Conservation (phyloP, 202 grass and related monocot genomes). For the Musa balbisiana region DNA sequence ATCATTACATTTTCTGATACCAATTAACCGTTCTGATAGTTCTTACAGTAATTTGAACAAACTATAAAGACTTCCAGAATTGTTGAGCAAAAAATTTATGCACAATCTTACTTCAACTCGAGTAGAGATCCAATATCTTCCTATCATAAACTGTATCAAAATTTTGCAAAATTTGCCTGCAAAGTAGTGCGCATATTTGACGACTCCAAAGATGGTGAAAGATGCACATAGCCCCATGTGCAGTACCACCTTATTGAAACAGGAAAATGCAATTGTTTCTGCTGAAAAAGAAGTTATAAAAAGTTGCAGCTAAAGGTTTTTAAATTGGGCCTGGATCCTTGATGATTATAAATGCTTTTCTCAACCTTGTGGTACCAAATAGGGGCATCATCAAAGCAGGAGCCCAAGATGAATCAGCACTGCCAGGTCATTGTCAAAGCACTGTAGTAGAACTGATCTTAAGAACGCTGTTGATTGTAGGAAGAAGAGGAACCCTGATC, state of each 20-base stretch:
- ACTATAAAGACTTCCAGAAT: slow-evolving; percentile 5
- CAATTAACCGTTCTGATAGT: neutral
- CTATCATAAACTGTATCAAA: slow-evolving; percentile 1
- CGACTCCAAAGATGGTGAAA: slow-evolving; percentile 6
- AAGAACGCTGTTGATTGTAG: neutral
- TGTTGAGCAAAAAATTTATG: slow-evolving; percentile 16
- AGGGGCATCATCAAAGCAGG: neutral
- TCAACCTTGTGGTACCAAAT: neutral
- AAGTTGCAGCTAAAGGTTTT: neutral
- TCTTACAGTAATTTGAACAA: slow-evolving; percentile 3
- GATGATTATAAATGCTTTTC: neutral
- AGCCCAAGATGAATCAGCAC: neutral
- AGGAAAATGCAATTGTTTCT: neutral
- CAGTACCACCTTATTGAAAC: slow-evolving; percentile 5
- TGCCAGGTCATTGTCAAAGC: neutral
- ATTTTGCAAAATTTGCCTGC: slow-evolving; percentile 7
- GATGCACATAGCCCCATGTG: neutral
- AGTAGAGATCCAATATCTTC: slow-evolving; percentile 4
- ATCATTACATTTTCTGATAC: slow-evolving; percentile 3
- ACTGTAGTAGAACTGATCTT: neutral
- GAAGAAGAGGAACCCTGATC: neutral
- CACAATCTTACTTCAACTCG: slow-evolving; percentile 4
- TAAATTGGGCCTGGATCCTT: neutral
- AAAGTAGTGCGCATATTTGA: slow-evolving; percentile 1
- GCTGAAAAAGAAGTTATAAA: slow-evolving; percentile 3